These are phyloP conservation scores for Verticillium isaacii DNA, from an alignment of 2,329 filamentous ascomycete genomes.

Conservation along the genomic window DNA sequence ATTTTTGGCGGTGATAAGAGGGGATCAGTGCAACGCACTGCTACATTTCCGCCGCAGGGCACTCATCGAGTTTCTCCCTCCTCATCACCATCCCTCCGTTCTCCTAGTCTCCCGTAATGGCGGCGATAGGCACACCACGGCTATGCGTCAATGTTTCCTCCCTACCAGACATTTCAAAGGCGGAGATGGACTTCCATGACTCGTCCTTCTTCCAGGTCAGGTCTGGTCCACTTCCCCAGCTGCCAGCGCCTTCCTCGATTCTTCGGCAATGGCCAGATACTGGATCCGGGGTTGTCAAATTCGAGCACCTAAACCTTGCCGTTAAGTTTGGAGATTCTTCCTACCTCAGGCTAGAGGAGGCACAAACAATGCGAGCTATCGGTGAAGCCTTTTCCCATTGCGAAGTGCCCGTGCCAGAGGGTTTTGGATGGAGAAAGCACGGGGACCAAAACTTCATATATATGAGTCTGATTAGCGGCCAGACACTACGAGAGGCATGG, in stretches of 20 bases:
- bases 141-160: neutral
- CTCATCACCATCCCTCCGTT: no score
- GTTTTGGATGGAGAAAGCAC: constrained; percentile 27
- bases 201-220: neutral
- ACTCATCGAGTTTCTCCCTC: no score
- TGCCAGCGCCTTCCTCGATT: neutral
- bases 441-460: constrained; percentile 16
- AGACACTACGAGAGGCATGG: constrained; percentile 15
- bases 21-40: no score
- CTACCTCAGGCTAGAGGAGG: neutral
- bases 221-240: neutral
- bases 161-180: neutral
- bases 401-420: constrained; percentile 18
- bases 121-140: no score
- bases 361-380: neutral
- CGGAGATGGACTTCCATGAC: neutral
- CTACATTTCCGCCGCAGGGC: no score
- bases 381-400: neutral
- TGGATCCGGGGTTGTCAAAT: neutral
- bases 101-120: no score
- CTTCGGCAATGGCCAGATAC: neutral
- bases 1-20: neutral
- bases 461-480: constrained; percentile 17
- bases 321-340: neutral
- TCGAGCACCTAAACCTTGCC: neutral